Evolutionary conservation across 495 filamentous ascomycete genomes (phyloP), one percentile per base, ranked within the genome.

Genomic region (Clohesyomyces aquaticus): DNA sequence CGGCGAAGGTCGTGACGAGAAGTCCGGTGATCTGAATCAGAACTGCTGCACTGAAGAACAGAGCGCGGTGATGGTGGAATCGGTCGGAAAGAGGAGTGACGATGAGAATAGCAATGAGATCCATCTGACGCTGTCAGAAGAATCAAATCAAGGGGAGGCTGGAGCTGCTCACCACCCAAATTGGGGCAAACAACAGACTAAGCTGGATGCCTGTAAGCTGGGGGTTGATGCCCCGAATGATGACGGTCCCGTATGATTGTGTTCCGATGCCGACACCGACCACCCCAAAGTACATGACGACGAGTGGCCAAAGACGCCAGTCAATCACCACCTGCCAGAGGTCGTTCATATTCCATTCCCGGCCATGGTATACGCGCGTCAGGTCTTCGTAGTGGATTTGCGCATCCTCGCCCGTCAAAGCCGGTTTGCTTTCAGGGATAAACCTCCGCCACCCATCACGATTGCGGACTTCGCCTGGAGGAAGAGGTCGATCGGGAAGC

Each of bases 281-380:
- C 9, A 96, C 91, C 16, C 91, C 91, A 74, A 96, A 96, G 74
- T 96, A 96, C 92, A 96, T 96, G 38, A 93, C 67, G 9, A 88
- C 79, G 55, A 96, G 73, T 0, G 91, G 91, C 87, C 89, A 96
- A 19, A 96, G 75, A 2, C 91, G 82, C 91, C 91, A 96, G 73
- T 96, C 91, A 38, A 85, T 77, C 22, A 96, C 76, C 2, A 96
- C 87, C 27, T 77, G 72, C 14, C 77, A 72, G 3, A 96, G 78
- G 61, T 96, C 89, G 46, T 75, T 80, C 38, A 88, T 42, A 11
- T 78, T 84, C 92, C 92, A 96, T 4, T 79, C 77, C 1, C 83
- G 78, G 8, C 81, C 77, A 59, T 90, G 84, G 71, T 96, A 96
- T 1, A 91, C 90, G 51, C 91, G 81, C 38, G 83, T 88, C 64